These are phyloP conservation scores for Colletotrichum agaves DNA, from an alignment of 2,329 filamentous ascomycete genomes.

Conservation along the genomic window DNA sequence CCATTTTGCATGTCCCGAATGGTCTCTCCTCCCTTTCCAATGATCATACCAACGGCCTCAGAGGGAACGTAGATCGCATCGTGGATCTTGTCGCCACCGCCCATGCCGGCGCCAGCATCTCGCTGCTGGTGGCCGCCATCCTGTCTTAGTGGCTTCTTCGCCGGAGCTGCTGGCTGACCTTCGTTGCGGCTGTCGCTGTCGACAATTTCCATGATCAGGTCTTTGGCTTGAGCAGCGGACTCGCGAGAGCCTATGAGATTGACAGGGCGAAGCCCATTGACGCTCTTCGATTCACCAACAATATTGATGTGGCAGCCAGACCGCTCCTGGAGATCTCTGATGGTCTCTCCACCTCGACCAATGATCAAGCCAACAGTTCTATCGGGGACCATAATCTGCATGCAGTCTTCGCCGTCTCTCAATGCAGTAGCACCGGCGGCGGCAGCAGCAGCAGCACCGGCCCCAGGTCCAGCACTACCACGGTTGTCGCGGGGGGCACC, in stretches of 20 bases:
- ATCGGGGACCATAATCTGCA: slow-evolving; percentile 95
- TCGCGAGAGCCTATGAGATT: slow-evolving; percentile 86
- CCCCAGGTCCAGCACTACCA: slow-evolving; percentile 14
- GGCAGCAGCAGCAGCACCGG: slow-evolving; percentile 45
- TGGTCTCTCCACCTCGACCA: slow-evolving; percentile 92
- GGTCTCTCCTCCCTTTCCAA: slow-evolving; percentile 92
- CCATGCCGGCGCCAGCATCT: slow-evolving; percentile 45
- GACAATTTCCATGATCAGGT: slow-evolving; percentile 92
- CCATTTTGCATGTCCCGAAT: slow-evolving; percentile 92
- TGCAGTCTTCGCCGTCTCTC: slow-evolving; percentile 83
- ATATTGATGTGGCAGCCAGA: slow-evolving; percentile 97
- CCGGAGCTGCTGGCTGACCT: slow-evolving; percentile 44
- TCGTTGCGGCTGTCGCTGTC: slow-evolving; percentile 83
- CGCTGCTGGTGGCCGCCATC: slow-evolving; percentile 46
- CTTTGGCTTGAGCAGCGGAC: slow-evolving; percentile 81
- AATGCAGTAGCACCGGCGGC: slow-evolving; percentile 56
- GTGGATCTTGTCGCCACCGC: slow-evolving; percentile 74
- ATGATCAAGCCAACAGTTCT: slow-evolving; percentile 93
- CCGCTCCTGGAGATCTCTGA: slow-evolving; percentile 89
- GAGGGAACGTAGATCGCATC: slow-evolving; percentile 88
- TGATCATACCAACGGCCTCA: slow-evolving; percentile 95
- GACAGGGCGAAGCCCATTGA: slow-evolving; percentile 88
- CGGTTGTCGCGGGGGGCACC: slow-evolving; percentile 46
- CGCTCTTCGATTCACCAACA: slow-evolving; percentile 90
- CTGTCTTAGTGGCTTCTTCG: slow-evolving; percentile 46